phyloP scores from a whole-genome alignment of 192 early-diverging fungal species.

The Thamnidium elegans region DNA sequence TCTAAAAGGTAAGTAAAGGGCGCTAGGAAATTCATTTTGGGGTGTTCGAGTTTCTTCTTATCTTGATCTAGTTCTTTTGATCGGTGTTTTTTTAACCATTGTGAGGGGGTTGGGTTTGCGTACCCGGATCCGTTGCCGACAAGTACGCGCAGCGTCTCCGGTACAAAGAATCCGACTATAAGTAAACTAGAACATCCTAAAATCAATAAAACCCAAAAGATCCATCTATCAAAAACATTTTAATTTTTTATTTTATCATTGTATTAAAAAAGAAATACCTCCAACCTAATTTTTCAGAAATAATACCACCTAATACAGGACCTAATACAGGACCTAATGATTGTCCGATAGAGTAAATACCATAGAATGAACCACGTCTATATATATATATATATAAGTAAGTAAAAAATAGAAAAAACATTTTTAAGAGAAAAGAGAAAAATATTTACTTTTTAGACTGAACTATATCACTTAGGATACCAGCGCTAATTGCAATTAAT shows the following conservation, averaged over 20 bases:
- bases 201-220: conserved; percentile 42
- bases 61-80: no score
- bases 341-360: neutral
- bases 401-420: no score
- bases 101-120: conserved; percentile 33
- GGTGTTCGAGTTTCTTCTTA: neutral
- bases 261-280: conserved; percentile 10
- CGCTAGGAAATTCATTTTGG: conserved; percentile 25
- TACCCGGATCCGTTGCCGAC: conserved; percentile 43
- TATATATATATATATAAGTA: no score
- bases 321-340: conserved; percentile 23
- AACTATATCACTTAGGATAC: conserved; percentile 38
- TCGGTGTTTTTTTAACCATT: neutral
- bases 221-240: conserved; percentile 20
- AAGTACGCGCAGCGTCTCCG: conserved; percentile 42
- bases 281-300: conserved; percentile 28
- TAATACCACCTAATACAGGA: conserved; percentile 37
- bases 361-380: neutral
- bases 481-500: conserved; percentile 39
- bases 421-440: no score
- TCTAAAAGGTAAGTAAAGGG: conserved; percentile 32
- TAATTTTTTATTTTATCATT: no score
- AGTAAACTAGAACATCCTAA: conserved; percentile 19
- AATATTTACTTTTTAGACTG: conserved; percentile 1
- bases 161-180: conserved; percentile 39